Percentiles rank a stretch among this genome's conserved stretches.
phyloP scores from a whole-genome alignment of 139 green algal species.

The Chlorella sp. region DNA sequence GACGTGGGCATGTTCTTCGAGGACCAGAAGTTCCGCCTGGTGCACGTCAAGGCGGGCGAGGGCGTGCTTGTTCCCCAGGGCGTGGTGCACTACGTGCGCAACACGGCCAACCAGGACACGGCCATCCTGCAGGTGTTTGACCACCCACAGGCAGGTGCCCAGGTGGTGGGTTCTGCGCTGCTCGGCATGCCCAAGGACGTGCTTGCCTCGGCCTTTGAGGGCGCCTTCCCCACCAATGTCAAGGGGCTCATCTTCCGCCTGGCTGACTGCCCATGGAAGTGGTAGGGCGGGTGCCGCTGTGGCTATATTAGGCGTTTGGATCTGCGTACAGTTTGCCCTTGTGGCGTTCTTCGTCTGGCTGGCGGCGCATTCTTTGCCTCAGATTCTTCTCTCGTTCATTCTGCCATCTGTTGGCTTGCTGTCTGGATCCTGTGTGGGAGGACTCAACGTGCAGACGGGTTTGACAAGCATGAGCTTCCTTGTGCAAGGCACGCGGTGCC shows the following conservation, averaged over 20 bases:
- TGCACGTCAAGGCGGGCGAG: background rate
- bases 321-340: too few species aligned
- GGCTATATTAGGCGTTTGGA: too few species aligned
- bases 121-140: background rate
- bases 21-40: background rate
- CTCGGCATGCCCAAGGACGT: background rate
- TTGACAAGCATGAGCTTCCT: too few species aligned
- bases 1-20: background rate
- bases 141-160: background rate
- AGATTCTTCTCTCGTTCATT: too few species aligned
- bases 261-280: background rate
- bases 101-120: background rate
- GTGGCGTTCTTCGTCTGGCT: too few species aligned
- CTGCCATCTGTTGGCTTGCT: too few species aligned
- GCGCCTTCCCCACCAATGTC: background rate
- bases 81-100: background rate
- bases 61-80: background rate
- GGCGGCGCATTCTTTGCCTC: too few species aligned
- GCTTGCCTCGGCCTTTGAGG: background rate
- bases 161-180: background rate
- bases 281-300: too few species aligned
- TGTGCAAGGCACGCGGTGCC: too few species aligned
- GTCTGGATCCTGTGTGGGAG: too few species aligned
- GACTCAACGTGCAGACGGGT: too few species aligned
- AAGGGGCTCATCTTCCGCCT: background rate